Evolutionary conservation across 164 flowering plant genomes (phyloP).

Genomic region (Berberis thunbergii): DNA sequence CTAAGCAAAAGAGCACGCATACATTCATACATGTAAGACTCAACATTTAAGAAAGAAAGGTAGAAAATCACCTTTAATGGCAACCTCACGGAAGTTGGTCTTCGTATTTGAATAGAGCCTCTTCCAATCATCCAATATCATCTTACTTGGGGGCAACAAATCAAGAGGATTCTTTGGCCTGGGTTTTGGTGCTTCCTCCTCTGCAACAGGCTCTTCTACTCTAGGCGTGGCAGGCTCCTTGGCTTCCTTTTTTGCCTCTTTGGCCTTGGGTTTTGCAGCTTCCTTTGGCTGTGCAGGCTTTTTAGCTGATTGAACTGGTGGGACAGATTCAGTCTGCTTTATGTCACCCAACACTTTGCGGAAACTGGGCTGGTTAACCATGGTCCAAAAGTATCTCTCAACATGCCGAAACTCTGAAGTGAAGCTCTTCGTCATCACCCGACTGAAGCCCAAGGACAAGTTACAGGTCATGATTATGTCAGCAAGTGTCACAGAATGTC

Average conservation of each 20-base stretch:
- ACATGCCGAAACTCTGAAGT: constrained; percentile 90
- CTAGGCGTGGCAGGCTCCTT: constrained; percentile 33
- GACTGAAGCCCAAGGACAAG: constrained; percentile 40
- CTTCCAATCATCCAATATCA: constrained; percentile 67
- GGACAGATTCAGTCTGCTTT: constrained; percentile 63
- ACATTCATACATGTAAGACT: no score
- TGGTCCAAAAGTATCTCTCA: constrained; percentile 96
- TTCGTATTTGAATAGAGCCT: constrained; percentile 84
- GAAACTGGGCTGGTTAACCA: constrained; percentile 84
- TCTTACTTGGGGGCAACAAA: constrained; percentile 53
- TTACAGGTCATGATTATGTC: constrained; percentile 69
- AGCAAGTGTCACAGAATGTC: constrained; percentile 45
- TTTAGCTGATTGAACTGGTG: constrained; percentile 26
- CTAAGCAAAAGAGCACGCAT: no score
- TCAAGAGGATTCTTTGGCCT: constrained; percentile 92
- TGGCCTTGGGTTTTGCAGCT: constrained; percentile 11
- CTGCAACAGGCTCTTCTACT: constrained; percentile 30
- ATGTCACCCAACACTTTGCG: constrained; percentile 67
- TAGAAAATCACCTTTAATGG: constrained; percentile 61
- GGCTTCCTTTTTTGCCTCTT: constrained; percentile 20
- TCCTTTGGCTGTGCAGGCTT: constrained; percentile 43
- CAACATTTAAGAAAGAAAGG: neutral
- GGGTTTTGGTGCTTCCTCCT: constrained; percentile 92
- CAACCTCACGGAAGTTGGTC: constrained; percentile 84
- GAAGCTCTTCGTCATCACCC: constrained; percentile 59